Evolutionary conservation across 495 filamentous ascomycete genomes (phyloP), one percentile per base, ranked within the genome.

Genomic region (Astrocystis sublimbata): DNA sequence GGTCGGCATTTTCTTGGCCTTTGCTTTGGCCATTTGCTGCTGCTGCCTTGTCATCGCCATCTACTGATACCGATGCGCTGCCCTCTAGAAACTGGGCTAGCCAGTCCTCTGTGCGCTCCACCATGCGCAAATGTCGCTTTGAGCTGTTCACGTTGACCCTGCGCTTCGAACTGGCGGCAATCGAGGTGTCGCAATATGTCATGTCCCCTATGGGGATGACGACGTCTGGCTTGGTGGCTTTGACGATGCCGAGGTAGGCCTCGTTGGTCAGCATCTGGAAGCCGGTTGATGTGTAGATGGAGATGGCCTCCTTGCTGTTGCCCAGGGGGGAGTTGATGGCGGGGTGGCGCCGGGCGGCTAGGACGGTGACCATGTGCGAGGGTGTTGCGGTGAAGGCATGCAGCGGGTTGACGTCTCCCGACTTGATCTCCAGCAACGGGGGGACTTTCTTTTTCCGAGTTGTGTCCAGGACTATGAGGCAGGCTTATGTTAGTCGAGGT

Each of bases 251-350:
- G 33, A 83, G 76, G 75, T 92, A 98, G 47, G 92, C 83, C 1
- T 81, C 75, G 0, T 84, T 83, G 50, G 82, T 79, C 10, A 98
- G 76, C 60, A 81, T 76, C 43, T 84, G 81, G 75, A 94, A 97
- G 30, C 94, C 94, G 2, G 91, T 85, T 1, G 89, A 89, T 7
- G 94, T 97, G 56, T 88, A 84, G 47, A 98, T 81, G 15, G 89
- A 85, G 38, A 98, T 81, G 33, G 87, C 84, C 28, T 81, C 81
- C 46, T 88, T 81, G 19, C 86, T 89, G 70, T 96, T 97, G 13
- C 88, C 80, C 45, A 83, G 78, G 1, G 92, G 89, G 23, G 88
- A 86, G 28, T 82, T 63, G 40, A 97, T 86, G 1, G 93, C 86
- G 2, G 92, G 89, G 30, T 87, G 81, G 21, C 94, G 83, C 24